Evolutionary conservation across 768 basidiomycete species (phyloP).

Genomic region (Cystofilobasidium capitatum): DNA sequence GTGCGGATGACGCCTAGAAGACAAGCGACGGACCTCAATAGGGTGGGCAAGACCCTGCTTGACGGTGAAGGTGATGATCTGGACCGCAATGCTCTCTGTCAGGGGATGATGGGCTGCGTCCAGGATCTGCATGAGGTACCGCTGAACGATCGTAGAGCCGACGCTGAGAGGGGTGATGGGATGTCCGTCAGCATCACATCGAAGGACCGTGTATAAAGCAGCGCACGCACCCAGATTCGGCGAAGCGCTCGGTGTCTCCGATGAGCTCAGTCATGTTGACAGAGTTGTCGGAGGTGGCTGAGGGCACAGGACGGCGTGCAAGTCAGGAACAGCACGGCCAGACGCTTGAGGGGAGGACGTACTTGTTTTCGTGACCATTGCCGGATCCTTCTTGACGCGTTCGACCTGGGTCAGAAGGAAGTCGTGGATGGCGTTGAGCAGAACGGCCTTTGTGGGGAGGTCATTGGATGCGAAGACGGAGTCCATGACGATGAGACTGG

Average conservation of each 20-base stretch:
- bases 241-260: slow-evolving; percentile 89
- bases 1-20: background rate
- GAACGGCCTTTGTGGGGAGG: slow-evolving; percentile 58
- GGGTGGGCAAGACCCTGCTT: slow-evolving; percentile 94
- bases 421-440: slow-evolving; percentile 83
- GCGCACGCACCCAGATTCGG: slow-evolving; percentile 77
- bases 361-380: background rate
- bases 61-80: slow-evolving; percentile 83
- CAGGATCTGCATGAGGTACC: slow-evolving; percentile 73
- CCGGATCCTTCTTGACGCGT: slow-evolving; percentile 11
- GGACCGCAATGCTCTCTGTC: slow-evolving; percentile 74
- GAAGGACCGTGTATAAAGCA: background rate
- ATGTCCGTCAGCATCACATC: background rate
- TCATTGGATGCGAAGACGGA: slow-evolving; percentile 67
- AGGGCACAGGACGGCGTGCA: background rate
- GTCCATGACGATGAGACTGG: slow-evolving; percentile 79
- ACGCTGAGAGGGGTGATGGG: slow-evolving; percentile 50
- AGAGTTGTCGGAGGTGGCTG: background rate
- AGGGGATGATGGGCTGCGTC: slow-evolving; percentile 62
- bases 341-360: background rate
- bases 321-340: too few relatives aligned
- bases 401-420: slow-evolving; percentile 70
- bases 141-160: slow-evolving; percentile 86
- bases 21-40: slow-evolving; percentile 52
- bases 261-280: slow-evolving; percentile 90